Evolutionary conservation across 2,329 filamentous ascomycete species (phyloP), one percentile per base, ranked within the genome.

Genomic region (Colletotrichum aenigma): DNA sequence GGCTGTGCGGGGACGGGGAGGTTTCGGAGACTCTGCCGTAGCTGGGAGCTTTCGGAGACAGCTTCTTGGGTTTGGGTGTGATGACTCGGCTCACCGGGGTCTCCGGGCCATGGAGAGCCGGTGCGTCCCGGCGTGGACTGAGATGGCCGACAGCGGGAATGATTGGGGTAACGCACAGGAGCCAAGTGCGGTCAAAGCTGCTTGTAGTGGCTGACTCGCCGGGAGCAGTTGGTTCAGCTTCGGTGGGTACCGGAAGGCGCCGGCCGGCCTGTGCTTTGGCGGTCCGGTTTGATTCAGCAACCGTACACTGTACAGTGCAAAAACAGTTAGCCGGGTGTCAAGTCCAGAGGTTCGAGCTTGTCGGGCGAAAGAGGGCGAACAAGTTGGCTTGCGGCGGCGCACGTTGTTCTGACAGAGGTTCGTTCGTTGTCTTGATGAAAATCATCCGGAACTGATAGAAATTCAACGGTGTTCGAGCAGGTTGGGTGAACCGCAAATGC

Each of bases 1-100:
- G 58, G 67, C 66, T 32, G n/a, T 48, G 61, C 34, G 32, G 32
- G 64, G 16, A 58, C 66, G 62, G 21, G 32, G 32, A 24, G 21
- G 36, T 8, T 52, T 38, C 21, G 24, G 32, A 32, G 38, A 13
- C n/a, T 34, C 30, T 36, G 66, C 61, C 60, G 52, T 15, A 15
- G 30, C 24, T 55, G 58, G 18, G 6, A 18, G 28, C 21, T 32
- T 30, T 21, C 30, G 52, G 24, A 15, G 60, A 38, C 15, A 56
- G 38, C 24, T 18, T 58, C 13, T 77, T 74, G 78, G 72, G 77
- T 78, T 78, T 77, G 32, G 60, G 43, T 48, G 43, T 68, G 30
- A 18, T 61, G 61, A 48, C 15, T 66, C 38, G 52, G 61, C 61
- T 16, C 24, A 26, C 55, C 30, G 56, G 62, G 69, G 21, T 18